Evolutionary conservation across 2,329 filamentous ascomycete genomes (phyloP), one percentile per base, ranked within the genome.

Genomic region (Hypoxylon sp.): DNA sequence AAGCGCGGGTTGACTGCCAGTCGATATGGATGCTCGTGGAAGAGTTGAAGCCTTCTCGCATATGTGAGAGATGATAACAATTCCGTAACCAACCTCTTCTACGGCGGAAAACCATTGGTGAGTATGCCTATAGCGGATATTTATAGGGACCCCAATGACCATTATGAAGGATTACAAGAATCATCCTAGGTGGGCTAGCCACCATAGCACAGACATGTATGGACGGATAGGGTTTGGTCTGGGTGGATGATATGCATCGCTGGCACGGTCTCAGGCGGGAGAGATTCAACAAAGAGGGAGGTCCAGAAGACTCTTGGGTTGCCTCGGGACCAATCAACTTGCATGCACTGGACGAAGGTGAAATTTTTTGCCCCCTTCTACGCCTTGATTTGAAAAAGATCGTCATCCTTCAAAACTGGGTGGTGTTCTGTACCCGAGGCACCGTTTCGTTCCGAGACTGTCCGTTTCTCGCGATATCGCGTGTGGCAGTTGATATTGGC

Each of bases 311-410:
- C 42, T 60, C 53, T 54, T 60, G 55, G 60, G 52, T n/a, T 24
- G 32, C 46, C 55, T 50, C 55, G 35, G 42, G 72, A 68, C 69
- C 70, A 70, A 75, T 71, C 64, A 64, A 64, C 59, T 52, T 69
- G 71, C 71, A 75, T 73, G 62, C 53, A 72, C 70, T 58, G 58
- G 27, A 60, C 29, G 44, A 62, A 62, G 44, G 37, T 69, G 69
- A 75, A 67, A 63, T 56, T 65, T 65, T 60, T 42, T 35, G n/a
- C 46, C 56, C 62, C 66, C 55, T 64, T 57, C 53, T 51, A 47
- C 57, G 68, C 46, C 53, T 67, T n/a, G 54, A 67, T 69, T 52
- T 46, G 59, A 68, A 65, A 54, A 63, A 13, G 66, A 67, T 69
- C 69, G 59, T 47, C 67, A 13, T 63, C 10, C 32, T 58, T 32